Base-by-base conservation (phyloP, 2,329 filamentous ascomycete species). In the Fonsecaea monophora region DNA sequence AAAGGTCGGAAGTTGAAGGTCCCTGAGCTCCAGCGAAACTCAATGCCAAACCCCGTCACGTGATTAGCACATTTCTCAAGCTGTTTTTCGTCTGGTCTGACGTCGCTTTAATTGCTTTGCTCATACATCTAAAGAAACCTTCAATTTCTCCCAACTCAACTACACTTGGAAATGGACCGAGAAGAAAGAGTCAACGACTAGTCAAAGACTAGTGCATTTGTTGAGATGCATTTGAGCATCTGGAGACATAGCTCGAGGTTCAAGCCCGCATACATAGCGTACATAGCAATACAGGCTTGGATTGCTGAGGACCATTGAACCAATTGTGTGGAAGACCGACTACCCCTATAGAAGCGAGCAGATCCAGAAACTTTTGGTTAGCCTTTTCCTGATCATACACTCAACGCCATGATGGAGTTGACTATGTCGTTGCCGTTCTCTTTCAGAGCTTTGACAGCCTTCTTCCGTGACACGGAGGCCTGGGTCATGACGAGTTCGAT, bases 391-490 rank as follows among this genome's bases (percentile, higher is more conserved):
- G 60, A 67, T 71, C 62, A 94, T 86, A 92, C 89, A 85, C 91
- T 93, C 81, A 99, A 85, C 75, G 94, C 94, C 95, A 99, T 99
- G 85, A 99, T 99, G 76, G 95, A 97, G 87, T 99, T 99, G 86
- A 99, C 95, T 84, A 99, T 99, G 80, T 99, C 95, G 78, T 98
- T 97, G 84, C 98, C 94, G 80, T 99, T 99, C 86, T 98, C 95
- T 86, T 81, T 81, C 56, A 99, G 87, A 65, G 96, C 95, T 85
- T 98, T 99, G 85, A 99, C 89, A 69, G 95, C 95, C 89, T 98
- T 98, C 85, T 96, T 97, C 82, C 95, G 89, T 75, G 92, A 97
- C 76, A 99, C 96, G 77, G 86, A 95, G 76, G 95, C 95, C 84
- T 99, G 94, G 75, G 92, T 92, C 92, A 98, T 97, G 82, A 99